Evolutionary conservation across 257 asterid species (phyloP), one percentile per base, ranked within the genome.

Genomic region (Solanum rostratum): DNA sequence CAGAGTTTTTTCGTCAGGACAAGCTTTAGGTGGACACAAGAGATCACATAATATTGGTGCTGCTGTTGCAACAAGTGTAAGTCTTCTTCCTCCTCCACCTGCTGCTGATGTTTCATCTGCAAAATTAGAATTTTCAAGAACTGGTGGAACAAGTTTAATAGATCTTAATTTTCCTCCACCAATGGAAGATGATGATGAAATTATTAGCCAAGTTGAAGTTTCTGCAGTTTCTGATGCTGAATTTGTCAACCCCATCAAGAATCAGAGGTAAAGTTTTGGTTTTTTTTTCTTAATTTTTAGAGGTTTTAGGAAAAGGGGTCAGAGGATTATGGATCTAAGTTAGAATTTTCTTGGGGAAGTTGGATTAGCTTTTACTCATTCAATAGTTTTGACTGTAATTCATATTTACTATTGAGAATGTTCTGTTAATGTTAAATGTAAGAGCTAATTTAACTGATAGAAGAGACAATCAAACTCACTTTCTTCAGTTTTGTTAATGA

Each of bases 161-260:
- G 99, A 95, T 92, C 99, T 95, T 87, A 95, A 95, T 84, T 94
- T 93, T 39, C 98, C 98, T 10, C 98, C 97, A 30, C 95, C 97
- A 74, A 62, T 83, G 84, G 90, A 85, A 1, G 97, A 92, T 14
- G 94, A 91, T 29, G 95, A 92, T 59, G 95, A 92, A 18, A 81
- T n/a, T 27, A 86, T 80, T 16, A 90, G 95, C 83, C 97, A 94
- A 54, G 84, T 92, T 50, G 94, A 90, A 11, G 60, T 89, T 86
- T 92, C 93, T 0, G 94, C 91, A 1, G 91, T 95, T 88, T 93
- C 94, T 43, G 93, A 90, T 87, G 91, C 88, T 22, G 91, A 89
- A 71, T 88, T 87, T 73, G 70, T 86, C 49, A 27, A 82, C 79
- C 70, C 81, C 46, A 45, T 62, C 73, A 89, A 84, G 71, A 79